Percentiles rank a stretch among this genome's conserved stretches.
These are phyloP conservation scores for Xylaria sp. DNA, from an alignment of 2,329 filamentous ascomycete species.

Conservation along the genomic window DNA sequence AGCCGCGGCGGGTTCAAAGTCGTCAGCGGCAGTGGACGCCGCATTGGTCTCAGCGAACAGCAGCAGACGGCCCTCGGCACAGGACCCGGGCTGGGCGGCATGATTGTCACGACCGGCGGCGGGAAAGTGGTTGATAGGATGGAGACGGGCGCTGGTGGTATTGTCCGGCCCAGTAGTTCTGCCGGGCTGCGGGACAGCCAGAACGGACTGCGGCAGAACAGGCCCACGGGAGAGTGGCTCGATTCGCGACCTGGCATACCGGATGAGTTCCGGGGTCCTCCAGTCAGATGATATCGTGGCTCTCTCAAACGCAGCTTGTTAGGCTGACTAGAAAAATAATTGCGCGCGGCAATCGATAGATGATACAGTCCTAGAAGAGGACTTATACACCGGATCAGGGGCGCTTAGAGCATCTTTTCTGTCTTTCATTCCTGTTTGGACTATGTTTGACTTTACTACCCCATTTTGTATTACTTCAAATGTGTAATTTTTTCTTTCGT, in stretches of 20 bases:
- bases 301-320: too few species aligned
- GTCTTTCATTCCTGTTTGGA: neutral
- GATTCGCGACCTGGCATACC: constrained; percentile 36
- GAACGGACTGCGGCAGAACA: constrained; percentile 49
- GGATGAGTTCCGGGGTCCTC: constrained; percentile 34
- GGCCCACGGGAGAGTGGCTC: constrained; percentile 40
- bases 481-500: too few species aligned
- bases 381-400: constrained; percentile 6
- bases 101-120: constrained; percentile 38
- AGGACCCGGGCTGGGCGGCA: constrained; percentile 43
- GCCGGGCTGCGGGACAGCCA: constrained; percentile 45
- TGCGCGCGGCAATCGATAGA: constrained; percentile 7
- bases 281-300: neutral
- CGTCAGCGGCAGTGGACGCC: constrained; percentile 35
- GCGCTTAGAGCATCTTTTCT: constrained; percentile 3
- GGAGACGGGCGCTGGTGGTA: constrained; percentile 24
- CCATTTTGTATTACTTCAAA: too few species aligned
- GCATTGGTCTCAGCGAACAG: constrained; percentile 22
- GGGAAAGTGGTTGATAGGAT: constrained; percentile 19
- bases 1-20: constrained; percentile 34
- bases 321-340: neutral
- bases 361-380: constrained; percentile 6
- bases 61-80: constrained; percentile 25
- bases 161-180: constrained; percentile 34
- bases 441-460: neutral